Evolutionary conservation across 805 yeast genomes (phyloP).

Genomic region (Kregervanrija delftensis): DNA sequence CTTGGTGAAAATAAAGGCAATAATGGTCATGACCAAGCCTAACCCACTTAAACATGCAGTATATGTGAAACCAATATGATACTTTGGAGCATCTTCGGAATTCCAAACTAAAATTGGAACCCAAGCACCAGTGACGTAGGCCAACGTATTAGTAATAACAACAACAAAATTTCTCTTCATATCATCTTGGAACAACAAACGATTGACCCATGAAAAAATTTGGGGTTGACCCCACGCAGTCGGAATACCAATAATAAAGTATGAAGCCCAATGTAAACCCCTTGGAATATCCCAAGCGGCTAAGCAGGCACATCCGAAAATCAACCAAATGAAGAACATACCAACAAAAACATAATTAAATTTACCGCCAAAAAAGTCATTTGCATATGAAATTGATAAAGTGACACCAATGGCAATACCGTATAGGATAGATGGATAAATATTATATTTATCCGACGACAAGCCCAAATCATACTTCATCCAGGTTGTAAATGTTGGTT

Average conservation of each 20-base stretch:
- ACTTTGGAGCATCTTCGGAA: slow-evolving; percentile 31
- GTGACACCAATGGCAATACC: slow-evolving; percentile 35
- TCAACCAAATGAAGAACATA: slow-evolving; percentile 32
- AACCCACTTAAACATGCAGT: slow-evolving; percentile 27
- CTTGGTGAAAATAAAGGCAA: slow-evolving; percentile 20
- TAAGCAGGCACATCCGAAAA: slow-evolving; percentile 37
- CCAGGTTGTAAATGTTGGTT: slow-evolving; percentile 40
- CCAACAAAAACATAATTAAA: slow-evolving; percentile 32
- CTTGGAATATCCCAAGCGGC: slow-evolving; percentile 43
- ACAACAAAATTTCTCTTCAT: slow-evolving; percentile 35
- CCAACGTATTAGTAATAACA: slow-evolving; percentile 34
- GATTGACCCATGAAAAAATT: slow-evolving; percentile 50
- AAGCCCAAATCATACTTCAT: slow-evolving; percentile 31
- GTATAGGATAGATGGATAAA: slow-evolving; percentile 34
- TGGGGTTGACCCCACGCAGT: slow-evolving; percentile 48
- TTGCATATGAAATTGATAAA: slow-evolving; percentile 29
- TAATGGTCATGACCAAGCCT: slow-evolving; percentile 26
- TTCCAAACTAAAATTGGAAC: slow-evolving; percentile 36
- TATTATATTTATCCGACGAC: slow-evolving; percentile 31
- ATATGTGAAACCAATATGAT: slow-evolving; percentile 32
- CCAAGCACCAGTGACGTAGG: slow-evolving; percentile 36
- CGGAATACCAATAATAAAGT: slow-evolving; percentile 42
- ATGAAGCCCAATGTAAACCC: slow-evolving; percentile 46
- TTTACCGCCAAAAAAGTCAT: slow-evolving; percentile 31
- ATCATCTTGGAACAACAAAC: slow-evolving; percentile 36